Conservation (phyloP, 78 protist species). For the Fonticula alba region DNA sequence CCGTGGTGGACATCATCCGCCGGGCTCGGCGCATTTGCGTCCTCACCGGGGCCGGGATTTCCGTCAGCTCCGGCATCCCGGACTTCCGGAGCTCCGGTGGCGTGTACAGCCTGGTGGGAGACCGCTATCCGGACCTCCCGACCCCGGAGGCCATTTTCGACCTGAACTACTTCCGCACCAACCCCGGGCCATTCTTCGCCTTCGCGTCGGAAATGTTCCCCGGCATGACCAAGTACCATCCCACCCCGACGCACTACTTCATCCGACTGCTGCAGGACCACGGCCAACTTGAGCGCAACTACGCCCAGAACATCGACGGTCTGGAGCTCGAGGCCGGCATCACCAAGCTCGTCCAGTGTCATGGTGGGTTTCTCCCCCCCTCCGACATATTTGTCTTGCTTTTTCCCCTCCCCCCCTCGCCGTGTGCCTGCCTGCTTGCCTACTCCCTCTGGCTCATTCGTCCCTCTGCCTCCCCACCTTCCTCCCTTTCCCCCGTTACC, state of each 20-base stretch:
- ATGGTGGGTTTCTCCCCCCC: too few relatives aligned
- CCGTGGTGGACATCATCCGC: too few relatives aligned
- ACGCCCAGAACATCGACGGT: conserved; percentile 34
- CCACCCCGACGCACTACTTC: conserved; percentile 21
- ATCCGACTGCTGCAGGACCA: conserved; percentile 4
- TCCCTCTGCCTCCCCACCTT: too few relatives aligned
- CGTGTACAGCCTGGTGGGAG: not conserved
- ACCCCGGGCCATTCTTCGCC: not conserved
- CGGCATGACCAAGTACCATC: conserved; percentile 2
- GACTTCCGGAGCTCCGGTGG: conserved; percentile 16
- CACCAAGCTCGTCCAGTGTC: not conserved
- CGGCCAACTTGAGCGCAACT: conserved; percentile 13
- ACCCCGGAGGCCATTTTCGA: conserved; percentile 16
- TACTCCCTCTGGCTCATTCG: too few relatives aligned
- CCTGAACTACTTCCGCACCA: conserved; percentile 7
- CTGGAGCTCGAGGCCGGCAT: conserved; percentile 22
- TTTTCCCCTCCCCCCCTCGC: too few relatives aligned
- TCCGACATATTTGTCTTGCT: too few relatives aligned
- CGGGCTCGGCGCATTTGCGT: too few relatives aligned
- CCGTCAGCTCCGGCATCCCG: conserved; percentile 16
- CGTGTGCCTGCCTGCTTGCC: too few relatives aligned
- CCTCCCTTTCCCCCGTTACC: too few relatives aligned
- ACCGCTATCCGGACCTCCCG: not conserved
- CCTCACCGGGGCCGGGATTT: too few relatives aligned
- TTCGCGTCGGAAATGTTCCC: not conserved